Evolutionary conservation across 2,329 filamentous ascomycete genomes (phyloP), one percentile per base, ranked within the genome.

Genomic region (Verticillium tricorpus): DNA sequence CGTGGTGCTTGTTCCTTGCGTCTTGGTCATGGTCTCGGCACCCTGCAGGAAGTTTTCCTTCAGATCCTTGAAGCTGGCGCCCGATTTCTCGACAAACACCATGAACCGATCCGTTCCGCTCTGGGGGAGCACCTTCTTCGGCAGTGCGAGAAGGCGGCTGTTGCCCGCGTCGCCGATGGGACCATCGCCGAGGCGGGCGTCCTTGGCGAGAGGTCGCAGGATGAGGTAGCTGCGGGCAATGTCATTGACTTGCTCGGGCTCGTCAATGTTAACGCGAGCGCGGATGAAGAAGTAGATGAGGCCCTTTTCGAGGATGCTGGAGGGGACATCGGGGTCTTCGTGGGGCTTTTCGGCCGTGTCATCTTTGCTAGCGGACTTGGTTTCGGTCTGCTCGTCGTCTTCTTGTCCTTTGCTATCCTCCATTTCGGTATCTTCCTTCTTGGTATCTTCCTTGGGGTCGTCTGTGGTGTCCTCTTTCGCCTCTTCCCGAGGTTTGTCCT

Each of bases 221-320:
- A 96, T 83, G 69, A 97, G 88, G 77, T 89, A 94, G 65, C 84
- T 92, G 57, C 92, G 88, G 52, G 90, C 86, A 57, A 96, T 84
- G 59, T 97, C 92, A 50, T 83, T 76, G 1, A 94, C 80, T 56
- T 83, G 82, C 19, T 88, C 82, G 0, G 92, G 88, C 7, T 91
- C 82, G 5, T 92, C 85, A 31, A 91, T 82, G 58, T 86, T 85
- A 40, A 97, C 91, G 14, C 92, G 88, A 8, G 87, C 87, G 19
- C 93, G 88, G 69, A 90, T 89, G 79, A 96, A 96, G 82, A 96
- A 96, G 80, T 96, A 96, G 67, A 97, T 88, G 68, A 95, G 84
- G 3, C 93, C 93, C 70, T 95, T 96, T 71, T 97, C 93, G 2
- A 96, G 81, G 28, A 96, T 86, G 58, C 69, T 82, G 0, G 82